phyloP scores from a whole-genome alignment of 2,329 filamentous ascomycete species.

The Fusarium torulosum region DNA sequence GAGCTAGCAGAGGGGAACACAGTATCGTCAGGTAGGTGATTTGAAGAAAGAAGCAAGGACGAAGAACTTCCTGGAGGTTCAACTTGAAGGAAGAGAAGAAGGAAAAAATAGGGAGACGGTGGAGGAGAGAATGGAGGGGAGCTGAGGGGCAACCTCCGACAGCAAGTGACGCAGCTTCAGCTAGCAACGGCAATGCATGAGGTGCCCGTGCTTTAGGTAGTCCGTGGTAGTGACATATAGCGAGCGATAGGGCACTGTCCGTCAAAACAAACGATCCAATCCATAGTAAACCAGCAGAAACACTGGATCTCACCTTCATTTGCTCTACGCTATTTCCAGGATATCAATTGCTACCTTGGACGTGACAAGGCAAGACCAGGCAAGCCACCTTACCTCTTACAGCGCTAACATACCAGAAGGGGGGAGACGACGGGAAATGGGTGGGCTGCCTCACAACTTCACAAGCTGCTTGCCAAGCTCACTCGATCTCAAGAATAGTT shows the following conservation, averaged over 20 bases:
- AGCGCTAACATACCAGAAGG: conserved; percentile 30
- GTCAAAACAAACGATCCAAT: too few species aligned
- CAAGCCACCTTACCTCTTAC: conserved; percentile 21
- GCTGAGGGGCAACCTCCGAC: conserved; percentile 41
- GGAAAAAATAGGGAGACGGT: conserved; percentile 31
- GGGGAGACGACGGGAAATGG: conserved; percentile 4
- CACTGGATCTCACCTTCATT: conserved; percentile 21
- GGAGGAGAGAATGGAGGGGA: conserved; percentile 32
- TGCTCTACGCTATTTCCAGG: conserved; percentile 17
- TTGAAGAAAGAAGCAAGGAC: conserved; percentile 11
- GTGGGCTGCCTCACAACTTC: conserved; percentile 30
- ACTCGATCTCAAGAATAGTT: conserved; percentile 18
- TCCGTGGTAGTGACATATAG: conserved; percentile 15
- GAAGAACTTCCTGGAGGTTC: background rate
- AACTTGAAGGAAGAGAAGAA: conserved; percentile 21
- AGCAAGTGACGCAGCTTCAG: conserved; percentile 47
- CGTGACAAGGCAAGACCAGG: conserved; percentile 7
- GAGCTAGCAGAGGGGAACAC: conserved; percentile 37
- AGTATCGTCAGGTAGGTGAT: background rate
- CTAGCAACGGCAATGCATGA: conserved; percentile 20
- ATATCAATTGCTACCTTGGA: conserved; percentile 24
- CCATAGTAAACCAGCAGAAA: conserved; percentile 36
- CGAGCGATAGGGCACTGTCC: background rate
- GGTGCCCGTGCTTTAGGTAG: conserved; percentile 19
- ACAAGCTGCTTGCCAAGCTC: conserved; percentile 22